Evolutionary conservation across 23 red algal species (phyloP).

Genomic region (Pyropia yezoensis): DNA sequence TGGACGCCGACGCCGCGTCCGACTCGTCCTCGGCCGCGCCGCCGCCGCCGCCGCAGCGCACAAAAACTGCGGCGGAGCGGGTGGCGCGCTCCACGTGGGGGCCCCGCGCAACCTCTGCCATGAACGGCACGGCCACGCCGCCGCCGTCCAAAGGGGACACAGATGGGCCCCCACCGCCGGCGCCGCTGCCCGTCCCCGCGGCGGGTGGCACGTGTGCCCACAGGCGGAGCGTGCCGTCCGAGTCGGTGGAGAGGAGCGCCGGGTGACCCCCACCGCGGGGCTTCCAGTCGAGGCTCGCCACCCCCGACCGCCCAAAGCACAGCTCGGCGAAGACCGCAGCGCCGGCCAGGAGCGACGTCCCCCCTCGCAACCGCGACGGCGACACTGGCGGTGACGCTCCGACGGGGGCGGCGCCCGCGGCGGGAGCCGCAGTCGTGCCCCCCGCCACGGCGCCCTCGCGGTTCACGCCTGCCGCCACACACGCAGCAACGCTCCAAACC

Average conservation of each 20-base stretch:
- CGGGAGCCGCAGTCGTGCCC: constrained; percentile 19
- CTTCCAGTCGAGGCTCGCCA: constrained; percentile 70
- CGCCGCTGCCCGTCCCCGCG: not conserved
- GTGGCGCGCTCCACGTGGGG: constrained; percentile 59
- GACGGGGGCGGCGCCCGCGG: constrained; percentile 8
- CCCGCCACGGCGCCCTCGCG: constrained; percentile 7
- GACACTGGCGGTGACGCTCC: constrained; percentile 11
- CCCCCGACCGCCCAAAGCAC: constrained; percentile 45
- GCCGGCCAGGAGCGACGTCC: no score
- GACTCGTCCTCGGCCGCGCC: constrained; percentile 66
- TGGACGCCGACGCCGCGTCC: constrained; percentile 50
- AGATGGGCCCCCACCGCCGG: not conserved
- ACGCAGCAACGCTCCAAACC: not conserved
- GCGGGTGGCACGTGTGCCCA: constrained; percentile 38
- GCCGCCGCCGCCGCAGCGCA: constrained; percentile 68
- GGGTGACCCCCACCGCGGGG: constrained; percentile 53
- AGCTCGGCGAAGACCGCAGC: constrained; percentile 20
- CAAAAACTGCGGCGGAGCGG: constrained; percentile 39
- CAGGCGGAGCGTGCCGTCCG: constrained; percentile 62
- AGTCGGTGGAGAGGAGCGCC: constrained; percentile 72
- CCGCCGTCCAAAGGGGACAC: not conserved
- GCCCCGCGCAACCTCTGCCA: constrained; percentile 56
- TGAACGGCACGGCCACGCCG: not conserved
- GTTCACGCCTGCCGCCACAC: not conserved
- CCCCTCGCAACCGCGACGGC: constrained; percentile 17